phyloP scores from a whole-genome alignment of 495 filamentous ascomycete genomes.

The Pseudevernia furfuracea region DNA sequence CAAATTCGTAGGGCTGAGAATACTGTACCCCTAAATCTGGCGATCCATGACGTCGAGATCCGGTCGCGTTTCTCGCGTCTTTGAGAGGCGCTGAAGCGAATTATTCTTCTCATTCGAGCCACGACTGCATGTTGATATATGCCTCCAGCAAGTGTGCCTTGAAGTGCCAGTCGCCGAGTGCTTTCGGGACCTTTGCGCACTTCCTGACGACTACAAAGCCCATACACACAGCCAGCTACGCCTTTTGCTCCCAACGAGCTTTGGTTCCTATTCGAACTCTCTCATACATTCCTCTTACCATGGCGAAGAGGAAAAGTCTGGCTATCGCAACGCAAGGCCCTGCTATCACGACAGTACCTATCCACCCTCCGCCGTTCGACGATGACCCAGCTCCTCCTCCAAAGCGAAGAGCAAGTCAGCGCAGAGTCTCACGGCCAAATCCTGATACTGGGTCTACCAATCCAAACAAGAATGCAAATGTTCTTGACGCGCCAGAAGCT shows the following conservation, averaged over 20 bases:
- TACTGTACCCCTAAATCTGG: not conserved
- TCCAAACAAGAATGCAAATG: conserved; percentile 36
- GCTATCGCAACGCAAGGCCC: conserved; percentile 13
- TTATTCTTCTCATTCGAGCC: not conserved
- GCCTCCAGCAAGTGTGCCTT: not conserved
- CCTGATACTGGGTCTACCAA: conserved; percentile 29
- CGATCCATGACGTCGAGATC: conserved; percentile 4
- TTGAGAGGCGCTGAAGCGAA: not conserved
- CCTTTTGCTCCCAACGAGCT: not conserved
- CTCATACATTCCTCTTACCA: not conserved
- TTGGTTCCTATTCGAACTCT: not conserved
- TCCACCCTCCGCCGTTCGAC: conserved; percentile 21
- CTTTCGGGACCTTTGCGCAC: not conserved
- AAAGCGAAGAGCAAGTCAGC: conserved; percentile 28
- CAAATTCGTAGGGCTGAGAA: not conserved
- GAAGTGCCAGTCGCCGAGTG: not conserved
- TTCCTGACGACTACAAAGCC: not conserved
- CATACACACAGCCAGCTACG: not conserved
- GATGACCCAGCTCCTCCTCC: conserved; percentile 19
- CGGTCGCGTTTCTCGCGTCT: not conserved
- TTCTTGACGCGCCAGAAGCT: conserved; percentile 38
- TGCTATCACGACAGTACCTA: conserved; percentile 11
- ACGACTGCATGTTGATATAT: not conserved
- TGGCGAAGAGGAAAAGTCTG: conserved; percentile 26
- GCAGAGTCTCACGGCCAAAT: conserved; percentile 22